Conservation (phyloP, 192 early-diverging fungal genomes). For the Spizellomyces punctatus region DNA sequence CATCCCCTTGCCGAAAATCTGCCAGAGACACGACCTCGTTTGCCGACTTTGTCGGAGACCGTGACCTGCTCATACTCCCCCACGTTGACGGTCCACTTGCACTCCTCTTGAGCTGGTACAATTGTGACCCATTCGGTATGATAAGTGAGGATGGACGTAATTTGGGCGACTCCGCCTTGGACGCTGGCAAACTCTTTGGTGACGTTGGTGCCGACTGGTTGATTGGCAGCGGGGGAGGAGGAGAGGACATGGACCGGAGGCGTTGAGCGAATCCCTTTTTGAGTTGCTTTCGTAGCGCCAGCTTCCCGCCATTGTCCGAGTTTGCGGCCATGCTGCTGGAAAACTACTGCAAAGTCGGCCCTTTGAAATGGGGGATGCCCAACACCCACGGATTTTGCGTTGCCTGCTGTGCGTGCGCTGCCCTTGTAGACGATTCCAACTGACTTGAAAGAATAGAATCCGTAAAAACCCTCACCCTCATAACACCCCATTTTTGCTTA, state of each 20-base stretch:
- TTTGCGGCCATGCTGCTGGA: background rate
- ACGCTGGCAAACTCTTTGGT: background rate
- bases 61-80: background rate
- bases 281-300: background rate
- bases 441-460: too few relatives aligned
- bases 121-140: background rate
- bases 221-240: background rate
- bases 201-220: conserved; percentile 1
- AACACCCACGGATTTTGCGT: too few relatives aligned
- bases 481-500: too few relatives aligned
- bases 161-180: background rate
- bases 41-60: background rate
- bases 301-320: background rate
- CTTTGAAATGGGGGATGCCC: background rate
- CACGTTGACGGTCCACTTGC: conserved; percentile 14
- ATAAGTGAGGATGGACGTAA: background rate
- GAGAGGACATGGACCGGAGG: conserved; percentile 14
- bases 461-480: too few relatives aligned
- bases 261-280: conserved; percentile 2
- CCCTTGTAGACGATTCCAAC: too few relatives aligned
- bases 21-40: conserved; percentile 31
- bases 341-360: background rate
- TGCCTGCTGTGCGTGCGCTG: too few relatives aligned
- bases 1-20: conserved; percentile 43
- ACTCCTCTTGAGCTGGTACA: conserved; percentile 8